Conservation (phyloP, 2,329 filamentous ascomycete species). For the Epicoccum sorghinum region DNA sequence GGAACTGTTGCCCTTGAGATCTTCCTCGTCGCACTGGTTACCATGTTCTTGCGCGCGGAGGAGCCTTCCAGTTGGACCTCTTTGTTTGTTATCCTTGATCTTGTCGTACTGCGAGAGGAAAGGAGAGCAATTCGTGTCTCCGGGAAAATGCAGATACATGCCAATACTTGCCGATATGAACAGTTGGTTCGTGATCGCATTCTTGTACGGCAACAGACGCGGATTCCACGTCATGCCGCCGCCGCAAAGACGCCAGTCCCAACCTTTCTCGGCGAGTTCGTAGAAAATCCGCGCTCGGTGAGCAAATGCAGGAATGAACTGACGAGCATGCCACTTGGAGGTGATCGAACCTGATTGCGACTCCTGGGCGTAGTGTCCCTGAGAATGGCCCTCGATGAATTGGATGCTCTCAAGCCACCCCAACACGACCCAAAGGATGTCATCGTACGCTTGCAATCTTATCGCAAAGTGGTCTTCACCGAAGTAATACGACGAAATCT, state of each 20-base stretch:
- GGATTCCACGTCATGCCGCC: slow-evolving; percentile 95
- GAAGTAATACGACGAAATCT: slow-evolving; percentile 80
- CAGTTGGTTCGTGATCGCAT: slow-evolving; percentile 93
- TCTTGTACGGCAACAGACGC: slow-evolving; percentile 79
- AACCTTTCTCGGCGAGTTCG: slow-evolving; percentile 77
- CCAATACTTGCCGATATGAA: slow-evolving; percentile 82
- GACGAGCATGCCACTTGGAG: slow-evolving; percentile 72
- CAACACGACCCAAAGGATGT: slow-evolving; percentile 94
- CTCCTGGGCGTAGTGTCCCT: slow-evolving; percentile 59
- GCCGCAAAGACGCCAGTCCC: slow-evolving; percentile 79
- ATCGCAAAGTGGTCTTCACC: slow-evolving; percentile 80
- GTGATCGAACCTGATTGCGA: slow-evolving; percentile 17
- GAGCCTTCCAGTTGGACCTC: slow-evolving; percentile 4
- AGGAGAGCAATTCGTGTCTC: slow-evolving; percentile 75
- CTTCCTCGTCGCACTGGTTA: slow-evolving; percentile 18
- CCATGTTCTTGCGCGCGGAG: slow-evolving; percentile 8
- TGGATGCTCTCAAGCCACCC: slow-evolving; percentile 85
- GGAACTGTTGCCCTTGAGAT: slow-evolving; percentile 2
- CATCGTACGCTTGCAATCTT: slow-evolving; percentile 82
- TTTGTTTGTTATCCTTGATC: slow-evolving; percentile 8
- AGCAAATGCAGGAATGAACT: slow-evolving; percentile 78
- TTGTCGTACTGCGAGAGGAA: slow-evolving; percentile 56
- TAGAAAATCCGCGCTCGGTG: slow-evolving; percentile 86
- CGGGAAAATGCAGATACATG: slow-evolving; percentile 91
- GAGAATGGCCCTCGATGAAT: slow-evolving; percentile 74